Evolutionary conservation across 2,329 filamentous ascomycete genomes (phyloP).

Genomic region (Colletotrichum graminicola): DNA sequence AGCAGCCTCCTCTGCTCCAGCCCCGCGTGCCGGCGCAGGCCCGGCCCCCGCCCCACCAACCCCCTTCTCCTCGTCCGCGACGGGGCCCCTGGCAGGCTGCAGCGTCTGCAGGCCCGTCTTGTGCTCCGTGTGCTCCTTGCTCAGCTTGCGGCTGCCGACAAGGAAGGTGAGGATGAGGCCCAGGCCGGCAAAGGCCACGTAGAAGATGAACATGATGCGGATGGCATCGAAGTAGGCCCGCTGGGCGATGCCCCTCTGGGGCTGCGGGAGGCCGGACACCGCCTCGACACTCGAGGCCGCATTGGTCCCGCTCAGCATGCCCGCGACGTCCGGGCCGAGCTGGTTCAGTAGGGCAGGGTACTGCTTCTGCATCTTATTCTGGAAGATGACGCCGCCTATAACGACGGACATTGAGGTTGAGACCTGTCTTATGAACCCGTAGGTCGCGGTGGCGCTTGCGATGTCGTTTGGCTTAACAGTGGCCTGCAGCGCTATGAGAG

Average conservation of each 20-base stretch:
- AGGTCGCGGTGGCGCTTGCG: conserved; percentile 72
- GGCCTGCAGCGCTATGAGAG: conserved; percentile 73
- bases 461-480: conserved; percentile 71
- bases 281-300: conserved; percentile 72
- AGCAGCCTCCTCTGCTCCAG: background rate
- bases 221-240: conserved; percentile 63
- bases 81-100: background rate
- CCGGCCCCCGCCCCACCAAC: background rate
- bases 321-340: conserved; percentile 64
- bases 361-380: conserved; percentile 56
- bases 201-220: conserved; percentile 70
- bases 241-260: conserved; percentile 58
- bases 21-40: background rate
- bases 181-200: conserved; percentile 61
- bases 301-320: conserved; percentile 67
- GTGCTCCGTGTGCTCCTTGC: conserved; percentile 67
- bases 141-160: conserved; percentile 63
- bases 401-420: conserved; percentile 70
- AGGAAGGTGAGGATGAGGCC: conserved; percentile 62
- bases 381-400: conserved; percentile 59
- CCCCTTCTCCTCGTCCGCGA: background rate
- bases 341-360: conserved; percentile 58
- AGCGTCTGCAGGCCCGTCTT: conserved; percentile 67
- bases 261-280: conserved; percentile 63
- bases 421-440: conserved; percentile 70